Evolutionary conservation across 2,329 filamentous ascomycete species (phyloP).

Genomic region (Fusarium coicis): DNA sequence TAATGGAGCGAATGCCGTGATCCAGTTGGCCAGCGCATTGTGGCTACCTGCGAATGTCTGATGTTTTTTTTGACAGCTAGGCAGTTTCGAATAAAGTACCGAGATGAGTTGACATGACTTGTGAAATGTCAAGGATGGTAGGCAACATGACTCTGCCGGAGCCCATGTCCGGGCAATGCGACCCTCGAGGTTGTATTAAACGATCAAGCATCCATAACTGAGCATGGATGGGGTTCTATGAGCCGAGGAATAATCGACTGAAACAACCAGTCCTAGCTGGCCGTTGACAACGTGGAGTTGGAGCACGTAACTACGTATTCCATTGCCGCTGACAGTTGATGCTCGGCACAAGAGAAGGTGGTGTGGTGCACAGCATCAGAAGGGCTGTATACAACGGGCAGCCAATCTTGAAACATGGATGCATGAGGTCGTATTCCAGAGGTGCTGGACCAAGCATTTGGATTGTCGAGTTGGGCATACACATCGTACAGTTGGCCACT

Average conservation of each 20-base stretch:
- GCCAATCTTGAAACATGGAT: conserved; percentile 27
- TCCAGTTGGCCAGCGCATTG: conserved; percentile 10
- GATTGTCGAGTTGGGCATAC: conserved; percentile 22
- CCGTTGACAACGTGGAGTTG: conserved; percentile 1
- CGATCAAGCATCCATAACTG: not conserved
- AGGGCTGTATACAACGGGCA: not conserved
- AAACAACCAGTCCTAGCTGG: conserved; percentile 17
- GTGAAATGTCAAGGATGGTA: not conserved
- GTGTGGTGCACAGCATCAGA: conserved; percentile 7
- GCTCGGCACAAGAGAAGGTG: not conserved
- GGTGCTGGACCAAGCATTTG: conserved; percentile 13
- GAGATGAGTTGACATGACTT: conserved; percentile 13
- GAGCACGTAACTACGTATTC: not conserved
- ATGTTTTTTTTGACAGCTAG: conserved; percentile 5
- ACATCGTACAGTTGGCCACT: conserved; percentile 3
- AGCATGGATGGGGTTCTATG: not conserved
- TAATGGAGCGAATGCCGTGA: conserved; percentile 1
- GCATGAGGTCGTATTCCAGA: conserved; percentile 11
- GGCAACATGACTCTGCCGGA: conserved; percentile 23
- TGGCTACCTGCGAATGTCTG: conserved; percentile 6
- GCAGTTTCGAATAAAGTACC: conserved; percentile 4
- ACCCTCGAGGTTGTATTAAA: conserved; percentile 18
- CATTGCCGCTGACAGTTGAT: not conserved
- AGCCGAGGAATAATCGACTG: conserved; percentile 17
- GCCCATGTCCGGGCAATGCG: conserved; percentile 10